Evolutionary conservation across 257 asterid genomes (phyloP), one percentile per base, ranked within the genome.

Genomic region (Solanum appendiculatum): DNA sequence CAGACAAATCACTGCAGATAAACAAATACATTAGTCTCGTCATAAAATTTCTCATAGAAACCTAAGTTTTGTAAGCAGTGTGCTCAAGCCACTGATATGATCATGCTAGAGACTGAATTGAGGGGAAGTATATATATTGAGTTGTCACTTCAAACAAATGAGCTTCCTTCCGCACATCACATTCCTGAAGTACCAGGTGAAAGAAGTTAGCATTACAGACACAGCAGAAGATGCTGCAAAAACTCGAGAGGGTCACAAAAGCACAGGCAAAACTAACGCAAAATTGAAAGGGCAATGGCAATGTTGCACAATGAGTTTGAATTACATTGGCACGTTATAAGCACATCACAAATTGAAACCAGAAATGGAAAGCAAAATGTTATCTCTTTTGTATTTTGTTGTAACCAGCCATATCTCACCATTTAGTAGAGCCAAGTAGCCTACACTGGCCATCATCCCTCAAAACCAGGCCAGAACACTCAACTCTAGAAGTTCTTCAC

Each of bases 121-220:
- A 16, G 33, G 64, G 39, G 37, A 60, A 37, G 40, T 9, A 81
- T 85, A 34, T 33, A 11, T 69, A 51, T 63, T 29, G 66, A 31
- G 23, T 12, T 6, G 70, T 94, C 94, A 93, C 81, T 94, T 94
- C 48, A 66, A 87, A 80, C 90, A 66, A 48, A 87, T 86, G 6
- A 91, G 90, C 83, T 78, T 92, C 88, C 95, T 92, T 82, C 98
- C 94, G 23, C 97, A 95, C 90, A 92, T 92, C 63, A 91, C 86
- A 89, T 89, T 92, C 90, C 97, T 94, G 94, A 94, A 92, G 68
- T 27, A 85, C 13, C 84, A n/a, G 88, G 27, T n/a, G 44, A 66
- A 10, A 64, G 46, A 88, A 31, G 46, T 48, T 31, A 48, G 29
- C 12, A 18, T 80, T 48, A 46, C 42, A 80, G 13, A 40, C 3